Conservation (phyloP, 2,329 filamentous ascomycete genomes). For the Pyricularia grisea region DNA sequence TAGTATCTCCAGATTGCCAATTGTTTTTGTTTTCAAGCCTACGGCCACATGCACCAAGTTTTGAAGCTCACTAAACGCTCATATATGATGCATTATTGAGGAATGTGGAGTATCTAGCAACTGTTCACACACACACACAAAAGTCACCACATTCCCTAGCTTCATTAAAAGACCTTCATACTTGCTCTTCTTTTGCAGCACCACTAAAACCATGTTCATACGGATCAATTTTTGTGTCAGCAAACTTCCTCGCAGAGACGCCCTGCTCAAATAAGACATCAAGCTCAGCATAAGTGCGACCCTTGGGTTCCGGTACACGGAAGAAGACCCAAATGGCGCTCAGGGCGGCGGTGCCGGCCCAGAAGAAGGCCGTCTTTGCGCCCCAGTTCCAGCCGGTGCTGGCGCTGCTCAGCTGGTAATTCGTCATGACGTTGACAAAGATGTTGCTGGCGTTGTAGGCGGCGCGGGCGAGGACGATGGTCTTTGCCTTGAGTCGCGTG, state of each 20-base stretch:
- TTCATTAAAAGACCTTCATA: neutral
- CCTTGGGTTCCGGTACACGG: constrained; percentile 34
- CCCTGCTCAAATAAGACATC: constrained; percentile 17
- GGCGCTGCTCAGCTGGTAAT: constrained; percentile 24
- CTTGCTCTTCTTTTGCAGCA: neutral
- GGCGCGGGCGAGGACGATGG: constrained; percentile 32
- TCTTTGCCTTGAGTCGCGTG: constrained; percentile 33
- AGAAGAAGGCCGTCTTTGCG: constrained; percentile 34
- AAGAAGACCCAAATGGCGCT: constrained; percentile 40
- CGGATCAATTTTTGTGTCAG: neutral
- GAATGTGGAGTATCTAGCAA: neutral
- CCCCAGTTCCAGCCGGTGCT: constrained; percentile 23
- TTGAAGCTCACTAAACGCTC: too few species aligned
- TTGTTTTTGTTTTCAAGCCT: too few species aligned
- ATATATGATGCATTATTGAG: neutral
- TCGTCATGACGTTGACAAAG: constrained; percentile 26
- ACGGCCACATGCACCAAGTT: too few species aligned
- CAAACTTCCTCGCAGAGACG: constrained; percentile 12
- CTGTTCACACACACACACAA: neutral
- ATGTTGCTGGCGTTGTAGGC: constrained; percentile 35
- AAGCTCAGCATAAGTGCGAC: constrained; percentile 8
- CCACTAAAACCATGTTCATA: neutral
- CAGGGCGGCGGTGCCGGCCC: constrained; percentile 29
- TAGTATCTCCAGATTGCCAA: too few species aligned
- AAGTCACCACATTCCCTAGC: neutral